Evolutionary conservation across 2,329 filamentous ascomycete species (phyloP), one percentile per base, ranked within the genome.

Genomic region (Coniochaeta ligniaria): DNA sequence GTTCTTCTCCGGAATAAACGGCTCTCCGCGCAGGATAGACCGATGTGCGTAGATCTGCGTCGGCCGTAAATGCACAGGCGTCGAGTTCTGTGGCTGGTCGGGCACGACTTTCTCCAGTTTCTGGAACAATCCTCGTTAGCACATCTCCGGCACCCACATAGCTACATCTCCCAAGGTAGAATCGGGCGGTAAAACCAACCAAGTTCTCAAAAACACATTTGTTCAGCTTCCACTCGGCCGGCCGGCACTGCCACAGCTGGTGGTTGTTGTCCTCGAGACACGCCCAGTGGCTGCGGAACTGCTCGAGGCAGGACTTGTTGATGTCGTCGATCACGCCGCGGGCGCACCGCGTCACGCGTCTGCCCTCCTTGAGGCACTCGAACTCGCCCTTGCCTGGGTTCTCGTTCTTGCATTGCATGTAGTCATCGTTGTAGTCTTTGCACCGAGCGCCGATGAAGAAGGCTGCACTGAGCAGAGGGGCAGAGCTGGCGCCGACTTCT

Each of bases 331-430:
- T 84, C 91, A 99, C 95, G 78, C 92, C 96, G 69, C 90, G 88
- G 62, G 95, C 95, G 81, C 95, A 99, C 79, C 95, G 86, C 69
- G 95, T 99, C 64, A 99, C 95, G 77, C 95, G 91, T 75, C 95
- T 86, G 61, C 95, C 95, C 80, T 99, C 95, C 83, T 91, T 94
- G 84, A 99, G 80, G 79, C 95, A 99, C 68, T 96, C 91, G 65
- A 96, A 77, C 82, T 99, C 95, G 75, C 92, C 95, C 76, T 85
- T 87, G 70, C 95, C 95, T 64, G 91, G 89, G 70, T 92, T 88
- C 79, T 97, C 92, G 68, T 86, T 91, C 88, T 99, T 99, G 89
- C 95, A 99, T 81, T 96, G 91, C 94, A 99, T 99, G 80, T 90
- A 99, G 79, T 99, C 95, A 82, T 99, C 95, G 78, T 98, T 98